Percentiles rank a stretch among this genome's conserved stretches.
Evolutionary conservation across 257 asterid species (phyloP).

Genomic region (Scutellaria galericulata): DNA sequence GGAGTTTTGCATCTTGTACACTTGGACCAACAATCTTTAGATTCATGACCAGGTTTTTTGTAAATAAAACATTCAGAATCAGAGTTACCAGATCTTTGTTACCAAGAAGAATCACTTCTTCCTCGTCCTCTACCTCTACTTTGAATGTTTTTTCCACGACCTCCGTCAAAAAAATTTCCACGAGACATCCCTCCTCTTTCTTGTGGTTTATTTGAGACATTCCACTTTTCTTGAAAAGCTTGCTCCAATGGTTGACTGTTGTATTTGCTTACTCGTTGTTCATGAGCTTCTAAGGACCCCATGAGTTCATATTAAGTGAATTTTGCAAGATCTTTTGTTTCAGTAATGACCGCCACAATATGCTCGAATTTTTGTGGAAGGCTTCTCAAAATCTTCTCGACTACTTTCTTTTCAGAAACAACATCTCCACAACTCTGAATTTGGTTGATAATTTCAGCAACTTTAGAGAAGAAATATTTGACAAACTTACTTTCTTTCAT

Average conservation of each 20-base stretch:
- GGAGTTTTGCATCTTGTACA: background rate
- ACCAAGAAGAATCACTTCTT: background rate
- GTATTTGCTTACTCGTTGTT: background rate
- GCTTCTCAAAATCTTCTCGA: too few relatives aligned
- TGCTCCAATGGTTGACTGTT: background rate
- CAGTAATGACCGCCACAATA: too few relatives aligned
- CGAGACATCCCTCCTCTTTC: background rate
- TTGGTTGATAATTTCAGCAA: constrained; percentile 19
- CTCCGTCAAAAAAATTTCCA: background rate
- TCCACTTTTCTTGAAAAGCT: background rate
- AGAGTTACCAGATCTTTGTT: background rate
- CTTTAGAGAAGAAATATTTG: constrained; percentile 9
- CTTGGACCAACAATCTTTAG: background rate
- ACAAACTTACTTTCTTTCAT: constrained; percentile 19
- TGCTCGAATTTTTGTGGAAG: too few relatives aligned
- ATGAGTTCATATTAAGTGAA: constrained; percentile 24
- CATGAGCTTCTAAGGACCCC: constrained; percentile 9
- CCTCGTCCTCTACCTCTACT: background rate
- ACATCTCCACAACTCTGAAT: too few relatives aligned
- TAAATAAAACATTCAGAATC: background rate
- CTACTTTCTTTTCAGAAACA: too few relatives aligned
- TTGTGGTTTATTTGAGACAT: background rate
- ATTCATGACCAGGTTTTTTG: background rate
- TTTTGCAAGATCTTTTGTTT: too few relatives aligned
- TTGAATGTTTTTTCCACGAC: background rate